phyloP scores from a whole-genome alignment of 441 rosid genomes.

The Erysimum pusillum region DNA sequence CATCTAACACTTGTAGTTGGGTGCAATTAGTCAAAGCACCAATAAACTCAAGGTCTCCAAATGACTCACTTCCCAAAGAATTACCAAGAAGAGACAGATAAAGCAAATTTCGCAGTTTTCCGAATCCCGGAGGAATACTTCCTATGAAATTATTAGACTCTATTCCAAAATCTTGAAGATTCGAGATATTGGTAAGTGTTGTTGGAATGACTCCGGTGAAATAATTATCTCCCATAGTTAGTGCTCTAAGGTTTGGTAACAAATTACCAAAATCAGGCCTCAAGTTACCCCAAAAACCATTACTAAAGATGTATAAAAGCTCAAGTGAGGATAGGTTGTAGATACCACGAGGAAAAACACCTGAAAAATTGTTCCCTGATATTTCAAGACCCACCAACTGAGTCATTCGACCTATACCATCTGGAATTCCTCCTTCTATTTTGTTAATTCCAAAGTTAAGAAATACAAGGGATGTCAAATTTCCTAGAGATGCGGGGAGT shows the following conservation, averaged over 20 bases:
- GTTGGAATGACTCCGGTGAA: not conserved
- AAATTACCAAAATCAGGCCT: not conserved
- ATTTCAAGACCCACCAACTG: not conserved
- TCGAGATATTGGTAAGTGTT: not conserved
- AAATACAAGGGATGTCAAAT: not conserved
- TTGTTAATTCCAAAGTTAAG: not conserved
- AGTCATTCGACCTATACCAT: not conserved
- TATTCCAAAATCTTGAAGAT: not conserved
- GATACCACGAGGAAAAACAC: not conserved
- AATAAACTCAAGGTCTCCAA: not conserved
- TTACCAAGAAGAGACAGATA: not conserved
- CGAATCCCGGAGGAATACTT: not conserved
- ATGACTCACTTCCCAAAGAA: not conserved
- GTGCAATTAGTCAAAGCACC: not conserved
- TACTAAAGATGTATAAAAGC: not conserved
- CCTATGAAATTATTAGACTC: not conserved
- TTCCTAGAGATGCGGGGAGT: conserved; percentile 16
- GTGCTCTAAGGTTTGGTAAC: not conserved
- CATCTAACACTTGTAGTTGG: not conserved
- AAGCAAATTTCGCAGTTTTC: not conserved
- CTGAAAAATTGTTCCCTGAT: not conserved
- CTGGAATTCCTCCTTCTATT: not conserved
- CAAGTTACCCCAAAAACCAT: not conserved
- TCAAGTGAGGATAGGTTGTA: not conserved
- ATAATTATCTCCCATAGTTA: not conserved